phyloP scores from a whole-genome alignment of 164 flowering plant genomes.

The Cinnamomum micranthum region DNA sequence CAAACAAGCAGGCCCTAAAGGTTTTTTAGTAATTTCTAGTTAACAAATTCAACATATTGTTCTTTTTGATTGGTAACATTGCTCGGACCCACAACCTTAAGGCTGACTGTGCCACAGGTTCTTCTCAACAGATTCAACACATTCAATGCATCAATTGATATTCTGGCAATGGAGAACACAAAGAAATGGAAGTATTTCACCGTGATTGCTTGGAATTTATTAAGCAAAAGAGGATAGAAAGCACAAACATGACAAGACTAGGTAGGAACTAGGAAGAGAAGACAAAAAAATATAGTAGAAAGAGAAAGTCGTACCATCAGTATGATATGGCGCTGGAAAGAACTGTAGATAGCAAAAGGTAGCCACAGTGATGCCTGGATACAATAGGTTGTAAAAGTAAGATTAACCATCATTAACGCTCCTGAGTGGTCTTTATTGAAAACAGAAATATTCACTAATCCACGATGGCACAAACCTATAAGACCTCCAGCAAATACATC shows the following conservation, averaged over 20 bases:
- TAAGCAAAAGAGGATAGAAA: background rate
- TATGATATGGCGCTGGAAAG: slow-evolving; percentile 73
- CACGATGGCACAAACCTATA: slow-evolving; percentile 36
- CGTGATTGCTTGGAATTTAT: background rate
- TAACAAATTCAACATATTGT: background rate
- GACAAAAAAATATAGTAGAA: background rate
- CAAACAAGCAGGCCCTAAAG: too few relatives aligned
- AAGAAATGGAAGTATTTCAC: background rate
- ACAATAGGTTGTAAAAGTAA: background rate
- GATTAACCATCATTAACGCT: background rate
- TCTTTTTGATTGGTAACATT: too few relatives aligned
- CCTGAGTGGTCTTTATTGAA: background rate
- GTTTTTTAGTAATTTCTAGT: too few relatives aligned
- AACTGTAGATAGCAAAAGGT: slow-evolving; percentile 81
- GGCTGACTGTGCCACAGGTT: background rate
- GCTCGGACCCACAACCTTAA: background rate
- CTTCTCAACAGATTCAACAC: background rate
- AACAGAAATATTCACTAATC: background rate
- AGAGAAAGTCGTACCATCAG: slow-evolving; percentile 37
- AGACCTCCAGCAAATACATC: slow-evolving; percentile 79
- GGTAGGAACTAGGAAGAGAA: background rate
- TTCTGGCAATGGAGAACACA: background rate
- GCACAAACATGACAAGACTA: background rate
- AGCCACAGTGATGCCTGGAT: slow-evolving; percentile 55
- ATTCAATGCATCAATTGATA: background rate